A percentile compares a stretch with the other conserved stretches of the same genome.
phyloP scores from a whole-genome alignment of 192 early-diverging fungal genomes.

The Linnemannia exigua region DNA sequence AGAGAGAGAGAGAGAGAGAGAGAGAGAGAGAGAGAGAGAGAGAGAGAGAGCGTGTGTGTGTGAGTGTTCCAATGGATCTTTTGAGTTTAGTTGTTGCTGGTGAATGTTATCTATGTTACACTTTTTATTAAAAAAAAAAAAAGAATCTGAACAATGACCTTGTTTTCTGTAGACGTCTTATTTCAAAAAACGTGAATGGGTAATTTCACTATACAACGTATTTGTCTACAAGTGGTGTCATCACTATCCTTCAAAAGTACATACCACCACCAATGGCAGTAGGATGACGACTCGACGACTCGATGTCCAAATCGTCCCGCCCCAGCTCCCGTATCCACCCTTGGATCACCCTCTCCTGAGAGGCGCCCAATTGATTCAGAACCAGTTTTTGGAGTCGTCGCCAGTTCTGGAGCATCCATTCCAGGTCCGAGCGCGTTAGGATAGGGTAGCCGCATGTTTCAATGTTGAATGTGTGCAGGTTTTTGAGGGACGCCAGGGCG shows the following conservation, averaged over 20 bases:
- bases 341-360: conserved; percentile 13
- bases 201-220: too few relatives aligned
- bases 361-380: conserved; percentile 17
- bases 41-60: too few relatives aligned
- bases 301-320: conserved; percentile 18
- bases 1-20: too few relatives aligned
- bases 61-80: too few relatives aligned
- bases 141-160: not conserved
- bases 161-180: too few relatives aligned
- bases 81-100: too few relatives aligned
- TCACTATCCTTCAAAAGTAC: not conserved
- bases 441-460: conserved; percentile 32
- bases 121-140: not conserved
- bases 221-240: too few relatives aligned
- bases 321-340: conserved; percentile 20
- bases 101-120: not conserved
- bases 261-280: not conserved
- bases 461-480: conserved; percentile 20
- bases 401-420: conserved; percentile 35
- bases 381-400: conserved; percentile 22
- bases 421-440: conserved; percentile 8
- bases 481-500: not conserved
- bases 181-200: too few relatives aligned
- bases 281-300: not conserved
- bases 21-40: too few relatives aligned